phyloP scores from a whole-genome alignment of 495 filamentous ascomycete species.

The Penicillium taxi region DNA sequence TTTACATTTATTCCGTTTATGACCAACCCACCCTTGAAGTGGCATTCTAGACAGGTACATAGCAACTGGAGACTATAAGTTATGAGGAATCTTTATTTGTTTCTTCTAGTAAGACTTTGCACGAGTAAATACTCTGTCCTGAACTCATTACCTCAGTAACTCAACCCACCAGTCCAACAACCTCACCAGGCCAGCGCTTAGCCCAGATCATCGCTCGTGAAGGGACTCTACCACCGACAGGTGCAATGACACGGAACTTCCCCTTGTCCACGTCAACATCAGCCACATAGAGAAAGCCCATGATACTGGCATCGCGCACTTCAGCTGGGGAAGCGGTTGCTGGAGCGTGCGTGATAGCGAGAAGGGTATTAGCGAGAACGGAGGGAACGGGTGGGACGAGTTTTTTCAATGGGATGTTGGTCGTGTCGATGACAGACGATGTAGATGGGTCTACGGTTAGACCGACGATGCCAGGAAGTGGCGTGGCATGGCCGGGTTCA shows the following conservation, averaged over 20 bases:
- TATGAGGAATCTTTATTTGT: too few relatives aligned
- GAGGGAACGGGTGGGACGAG: conserved; percentile 27
- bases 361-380: conserved; percentile 50
- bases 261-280: conserved; percentile 82
- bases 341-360: conserved; percentile 72
- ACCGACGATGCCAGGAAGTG: conserved; percentile 20
- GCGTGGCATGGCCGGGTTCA: conserved; percentile 15
- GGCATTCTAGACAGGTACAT: too few relatives aligned
- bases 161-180: conserved; percentile 43
- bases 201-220: conserved; percentile 67
- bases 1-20: too few relatives aligned
- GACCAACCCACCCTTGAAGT: too few relatives aligned
- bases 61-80: too few relatives aligned
- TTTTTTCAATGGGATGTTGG: conserved; percentile 32
- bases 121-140: too few relatives aligned
- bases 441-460: conserved; percentile 11
- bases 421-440: background rate
- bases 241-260: conserved; percentile 71
- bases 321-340: conserved; percentile 56
- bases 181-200: conserved; percentile 43
- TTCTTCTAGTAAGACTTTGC: too few relatives aligned
- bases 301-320: conserved; percentile 75
- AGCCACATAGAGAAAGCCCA: conserved; percentile 87
- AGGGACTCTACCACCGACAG: conserved; percentile 70
- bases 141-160: background rate